phyloP scores from a whole-genome alignment of 306 rosid species.

The Calophaca sinica region DNA sequence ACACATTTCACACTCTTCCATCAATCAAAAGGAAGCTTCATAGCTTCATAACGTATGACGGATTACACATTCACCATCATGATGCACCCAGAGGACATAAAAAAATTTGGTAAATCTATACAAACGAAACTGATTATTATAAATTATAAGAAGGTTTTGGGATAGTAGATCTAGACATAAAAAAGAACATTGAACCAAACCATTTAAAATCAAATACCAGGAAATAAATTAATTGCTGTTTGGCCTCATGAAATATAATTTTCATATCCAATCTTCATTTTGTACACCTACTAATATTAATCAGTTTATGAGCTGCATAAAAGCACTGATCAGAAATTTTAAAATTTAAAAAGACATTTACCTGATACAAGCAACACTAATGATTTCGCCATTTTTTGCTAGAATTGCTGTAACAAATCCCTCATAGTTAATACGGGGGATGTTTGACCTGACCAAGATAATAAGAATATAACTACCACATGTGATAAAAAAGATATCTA shows the following conservation, averaged over 20 bases:
- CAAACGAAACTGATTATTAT: background rate
- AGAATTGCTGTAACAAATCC: constrained; percentile 85
- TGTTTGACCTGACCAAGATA: constrained; percentile 70
- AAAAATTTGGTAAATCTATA: background rate
- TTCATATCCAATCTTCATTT: background rate
- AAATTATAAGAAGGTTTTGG: background rate
- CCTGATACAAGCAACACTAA: constrained; percentile 77
- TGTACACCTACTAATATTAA: background rate
- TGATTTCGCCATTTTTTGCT: constrained; percentile 72
- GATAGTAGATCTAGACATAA: background rate
- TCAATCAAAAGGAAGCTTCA: background rate
- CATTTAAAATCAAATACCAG: constrained; percentile 21
- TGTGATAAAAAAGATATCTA: background rate
- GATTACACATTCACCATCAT: background rate
- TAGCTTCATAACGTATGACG: background rate
- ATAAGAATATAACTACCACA: constrained; percentile 26
- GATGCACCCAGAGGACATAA: no score
- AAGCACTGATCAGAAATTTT: background rate
- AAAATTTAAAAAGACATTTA: constrained; percentile 44
- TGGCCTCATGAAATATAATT: background rate
- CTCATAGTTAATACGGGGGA: constrained; percentile 51
- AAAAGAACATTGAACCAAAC: constrained; percentile 12
- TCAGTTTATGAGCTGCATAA: background rate
- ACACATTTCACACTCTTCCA: background rate
- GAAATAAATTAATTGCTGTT: background rate